A percentile compares a stretch with the other conserved stretches of the same genome.
These are phyloP conservation scores for Apiotrichum akiyoshidainum DNA, from an alignment of 1,284 basidiomycete species.

Conservation along the genomic window DNA sequence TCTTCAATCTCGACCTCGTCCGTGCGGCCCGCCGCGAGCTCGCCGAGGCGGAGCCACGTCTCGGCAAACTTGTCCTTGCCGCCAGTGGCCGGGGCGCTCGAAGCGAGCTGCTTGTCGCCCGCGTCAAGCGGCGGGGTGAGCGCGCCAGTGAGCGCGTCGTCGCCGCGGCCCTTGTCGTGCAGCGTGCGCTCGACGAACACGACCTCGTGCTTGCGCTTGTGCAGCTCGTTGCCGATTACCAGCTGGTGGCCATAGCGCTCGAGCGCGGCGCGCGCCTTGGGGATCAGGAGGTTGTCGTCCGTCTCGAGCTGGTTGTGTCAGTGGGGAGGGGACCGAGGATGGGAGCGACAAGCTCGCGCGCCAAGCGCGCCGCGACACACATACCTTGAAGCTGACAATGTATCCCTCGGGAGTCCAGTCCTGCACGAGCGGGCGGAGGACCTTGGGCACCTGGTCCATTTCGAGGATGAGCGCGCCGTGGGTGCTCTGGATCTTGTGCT, in stretches of 20 bases:
- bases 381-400: constrained; percentile 94
- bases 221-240: constrained; percentile 92
- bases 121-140: constrained; percentile 32
- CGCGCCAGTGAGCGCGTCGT: constrained; percentile 9
- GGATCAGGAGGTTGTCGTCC: constrained; percentile 74
- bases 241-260: constrained; percentile 95
- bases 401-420: constrained; percentile 91
- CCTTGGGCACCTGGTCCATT: constrained; percentile 99
- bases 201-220: constrained; percentile 84
- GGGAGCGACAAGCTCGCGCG: background rate
- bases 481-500: constrained; percentile 97
- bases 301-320: constrained; percentile 77
- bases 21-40: constrained; percentile 46
- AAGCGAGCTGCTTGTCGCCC: constrained; percentile 21
- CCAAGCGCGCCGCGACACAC: constrained; percentile 4
- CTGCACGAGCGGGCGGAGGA: constrained; percentile 84
- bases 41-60: constrained; percentile 69
- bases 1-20: constrained; percentile 73
- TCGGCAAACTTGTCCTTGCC: constrained; percentile 54
- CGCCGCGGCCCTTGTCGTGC: constrained; percentile 10
- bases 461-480: constrained; percentile 89
- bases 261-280: constrained; percentile 83
- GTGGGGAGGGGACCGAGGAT: background rate
- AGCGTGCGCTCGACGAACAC: constrained; percentile 65
- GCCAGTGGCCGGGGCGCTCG: too few relatives aligned